Evolutionary conservation across 2,329 filamentous ascomycete genomes (phyloP).

Genomic region (Fusarium proliferatum): DNA sequence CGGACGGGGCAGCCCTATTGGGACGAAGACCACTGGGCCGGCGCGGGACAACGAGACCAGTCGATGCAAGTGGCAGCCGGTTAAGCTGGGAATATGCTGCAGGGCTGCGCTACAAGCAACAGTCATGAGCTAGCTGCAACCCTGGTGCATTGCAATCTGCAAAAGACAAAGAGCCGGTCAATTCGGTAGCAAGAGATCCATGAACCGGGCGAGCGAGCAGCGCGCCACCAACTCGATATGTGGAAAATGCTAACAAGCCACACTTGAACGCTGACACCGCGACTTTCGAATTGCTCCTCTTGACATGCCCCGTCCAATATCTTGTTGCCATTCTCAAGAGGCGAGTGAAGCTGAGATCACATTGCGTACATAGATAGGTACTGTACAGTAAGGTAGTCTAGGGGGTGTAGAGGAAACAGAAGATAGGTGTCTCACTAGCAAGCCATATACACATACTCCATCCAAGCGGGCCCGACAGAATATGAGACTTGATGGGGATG

Average conservation of each 20-base stretch:
- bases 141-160: constrained; percentile 31
- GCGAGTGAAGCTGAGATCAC: constrained; percentile 27
- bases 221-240: constrained; percentile 35
- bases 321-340: constrained; percentile 18
- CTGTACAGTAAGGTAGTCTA: not conserved
- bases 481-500: not conserved
- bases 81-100: constrained; percentile 24
- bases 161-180: constrained; percentile 26
- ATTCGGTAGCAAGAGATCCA: constrained; percentile 18
- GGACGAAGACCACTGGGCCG: constrained; percentile 30
- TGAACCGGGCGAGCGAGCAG: constrained; percentile 14
- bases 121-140: constrained; percentile 26
- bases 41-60: constrained; percentile 27
- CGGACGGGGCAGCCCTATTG: constrained; percentile 42
- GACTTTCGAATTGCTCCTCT: constrained; percentile 6
- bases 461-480: not conserved
- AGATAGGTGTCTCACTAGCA: constrained; percentile 24
- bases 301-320: constrained; percentile 19
- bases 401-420: constrained; percentile 9
- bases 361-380: not conserved
- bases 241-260: constrained; percentile 33
- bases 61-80: constrained; percentile 28
- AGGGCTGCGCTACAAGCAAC: constrained; percentile 38
- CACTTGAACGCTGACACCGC: constrained; percentile 23
- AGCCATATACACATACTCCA: not conserved